Percentiles rank a stretch among this genome's conserved stretches.
phyloP scores from a whole-genome alignment of 345 rosid genomes.

The Brassica juncea region DNA sequence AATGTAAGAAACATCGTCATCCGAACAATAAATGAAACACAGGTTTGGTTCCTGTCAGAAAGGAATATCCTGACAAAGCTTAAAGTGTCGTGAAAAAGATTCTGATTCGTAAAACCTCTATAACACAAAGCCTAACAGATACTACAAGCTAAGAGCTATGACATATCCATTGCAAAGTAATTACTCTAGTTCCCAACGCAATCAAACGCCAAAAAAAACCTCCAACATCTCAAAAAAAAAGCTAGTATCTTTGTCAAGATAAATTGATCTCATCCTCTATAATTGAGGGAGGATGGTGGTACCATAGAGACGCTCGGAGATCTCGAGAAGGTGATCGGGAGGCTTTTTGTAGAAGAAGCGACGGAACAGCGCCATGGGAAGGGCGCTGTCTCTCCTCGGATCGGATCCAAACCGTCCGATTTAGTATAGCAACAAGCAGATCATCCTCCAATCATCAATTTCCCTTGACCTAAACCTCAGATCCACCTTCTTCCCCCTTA shows the following conservation, averaged over 20 bases:
- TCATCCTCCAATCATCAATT: conserved; percentile 32
- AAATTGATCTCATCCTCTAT: neutral
- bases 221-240: too few relatives aligned
- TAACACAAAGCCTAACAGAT: neutral
- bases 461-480: conserved; percentile 43
- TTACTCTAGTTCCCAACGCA: neutral
- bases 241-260: neutral
- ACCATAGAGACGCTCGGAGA: conserved; percentile 98
- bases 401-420: conserved; percentile 77
- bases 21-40: neutral
- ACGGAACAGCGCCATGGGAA: conserved; percentile 98
- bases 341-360: conserved; percentile 98
- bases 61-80: neutral
- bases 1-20: neutral
- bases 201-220: neutral
- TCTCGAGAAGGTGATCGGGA: conserved; percentile 99
- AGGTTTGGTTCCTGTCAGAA: neutral
- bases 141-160: neutral
- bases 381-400: conserved; percentile 96
- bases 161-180: too few relatives aligned
- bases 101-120: neutral
- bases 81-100: neutral
- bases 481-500: conserved; percentile 42
- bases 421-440: conserved; percentile 40
- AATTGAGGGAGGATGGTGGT: neutral